A percentile compares a stretch with the other conserved stretches of the same genome.
These are phyloP conservation scores for Saposhnikovia divaricata DNA, from an alignment of 129 eudicot genomes.

Conservation along the genomic window DNA sequence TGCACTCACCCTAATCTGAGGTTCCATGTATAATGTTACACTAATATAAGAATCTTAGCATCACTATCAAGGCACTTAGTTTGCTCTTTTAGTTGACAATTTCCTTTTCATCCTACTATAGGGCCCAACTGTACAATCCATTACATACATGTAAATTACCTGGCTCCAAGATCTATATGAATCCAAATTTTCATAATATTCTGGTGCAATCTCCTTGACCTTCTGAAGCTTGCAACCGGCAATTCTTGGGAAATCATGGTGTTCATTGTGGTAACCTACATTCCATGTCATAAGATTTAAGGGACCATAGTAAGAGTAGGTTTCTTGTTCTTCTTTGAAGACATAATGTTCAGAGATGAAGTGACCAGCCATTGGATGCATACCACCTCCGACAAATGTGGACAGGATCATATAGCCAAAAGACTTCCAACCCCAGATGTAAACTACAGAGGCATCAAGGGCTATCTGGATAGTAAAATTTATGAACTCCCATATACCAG, in stretches of 20 bases:
- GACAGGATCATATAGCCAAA: conserved; percentile 61
- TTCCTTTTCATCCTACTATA: conserved; percentile 80
- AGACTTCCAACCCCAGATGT: conserved; percentile 65
- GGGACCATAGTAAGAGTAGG: conserved; percentile 77
- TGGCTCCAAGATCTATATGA: conserved; percentile 83
- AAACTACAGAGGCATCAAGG: conserved; percentile 45
- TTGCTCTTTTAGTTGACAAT: conserved; percentile 26
- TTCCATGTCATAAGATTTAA: conserved; percentile 66
- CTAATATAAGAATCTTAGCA: neutral
- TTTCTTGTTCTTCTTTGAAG: conserved; percentile 64
- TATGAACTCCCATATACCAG: conserved; percentile 70
- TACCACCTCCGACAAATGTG: conserved; percentile 72
- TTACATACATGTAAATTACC: conserved; percentile 66
- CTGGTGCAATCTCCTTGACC: conserved; percentile 83
- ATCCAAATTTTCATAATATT: conserved; percentile 54
- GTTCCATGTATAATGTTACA: neutral
- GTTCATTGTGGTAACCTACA: conserved; percentile 88
- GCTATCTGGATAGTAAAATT: conserved; percentile 49
- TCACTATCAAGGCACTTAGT: conserved; percentile 16
- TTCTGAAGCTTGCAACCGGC: conserved; percentile 71
- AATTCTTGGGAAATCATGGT: conserved; percentile 83
- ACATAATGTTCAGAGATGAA: conserved; percentile 79
- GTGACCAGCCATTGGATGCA: conserved; percentile 90
- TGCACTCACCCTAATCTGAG: neutral
- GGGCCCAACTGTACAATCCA: conserved; percentile 60